Evolutionary conservation across 148 eudicot species (phyloP), one percentile per base, ranked within the genome.

Genomic region (Dianthus caryophyllus): DNA sequence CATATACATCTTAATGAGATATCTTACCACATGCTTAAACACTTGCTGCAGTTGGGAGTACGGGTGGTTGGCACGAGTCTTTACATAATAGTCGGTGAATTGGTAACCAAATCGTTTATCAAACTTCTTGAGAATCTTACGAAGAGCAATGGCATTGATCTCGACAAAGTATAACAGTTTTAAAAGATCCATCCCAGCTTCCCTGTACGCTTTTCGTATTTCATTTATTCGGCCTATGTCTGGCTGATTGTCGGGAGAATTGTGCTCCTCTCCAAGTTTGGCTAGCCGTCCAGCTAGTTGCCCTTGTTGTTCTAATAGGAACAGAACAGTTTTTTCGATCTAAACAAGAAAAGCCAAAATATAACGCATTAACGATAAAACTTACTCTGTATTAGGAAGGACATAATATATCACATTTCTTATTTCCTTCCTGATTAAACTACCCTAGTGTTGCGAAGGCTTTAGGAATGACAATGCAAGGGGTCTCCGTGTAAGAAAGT

Each of bases 1-100:
- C n/a, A n/a, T 54, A 47, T 39, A 27, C 18, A 33, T 46, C 16
- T 49, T 38, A 62, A 16, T 48, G 26, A 18, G 60, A 25, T 36
- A 59, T 47, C 75, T 82, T 88, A 91, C 97, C 91, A 91, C 97
- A 65, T 91, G 97, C 85, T 91, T 88, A 77, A 91, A 88, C 39
- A 91, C 96, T 80, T 91, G 97, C 73, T 91, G 95, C 55, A 91
- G 86, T 72, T 86, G 91, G 29, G 97, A 91, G 63, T 91, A 88
- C 70, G 97, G 95, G 78, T 91, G 97, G 79, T 88, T 84, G 49
- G 97, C 91, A 63, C 97, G 97, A 49, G 95, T 88, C 78, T 88
- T 86, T 59, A 91, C 95, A 71, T 91, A 91, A 80, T 91, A 86
- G 71, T 91, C 85, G 50, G 97, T 83, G 77, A 91, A 91, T 60